phyloP scores from a whole-genome alignment of 208 protist species.

The Trypanosoma mega region DNA sequence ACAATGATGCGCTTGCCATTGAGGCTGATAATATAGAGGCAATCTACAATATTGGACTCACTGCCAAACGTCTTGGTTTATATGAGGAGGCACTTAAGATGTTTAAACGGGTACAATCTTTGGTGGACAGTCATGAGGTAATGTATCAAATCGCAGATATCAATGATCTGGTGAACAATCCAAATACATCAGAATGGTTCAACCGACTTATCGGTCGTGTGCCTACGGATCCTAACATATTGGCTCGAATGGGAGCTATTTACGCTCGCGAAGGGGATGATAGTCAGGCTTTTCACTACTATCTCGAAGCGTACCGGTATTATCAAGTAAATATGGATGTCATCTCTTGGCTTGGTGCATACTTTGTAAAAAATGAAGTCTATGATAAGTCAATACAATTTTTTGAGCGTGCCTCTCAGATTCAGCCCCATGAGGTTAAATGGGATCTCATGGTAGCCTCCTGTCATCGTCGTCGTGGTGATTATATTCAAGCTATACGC shows the following conservation, averaged over 20 bases:
- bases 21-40: slow-evolving; percentile 97
- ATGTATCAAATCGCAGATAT: slow-evolving; percentile 95
- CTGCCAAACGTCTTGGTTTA: slow-evolving; percentile 87
- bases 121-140: slow-evolving; percentile 95
- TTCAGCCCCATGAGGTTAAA: slow-evolving; percentile 95
- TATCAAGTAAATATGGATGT: slow-evolving; percentile 97
- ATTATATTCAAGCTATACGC: slow-evolving; percentile 90
- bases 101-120: slow-evolving; percentile 94
- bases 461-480: slow-evolving; percentile 93
- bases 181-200: slow-evolving; percentile 76
- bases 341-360: slow-evolving; percentile 96
- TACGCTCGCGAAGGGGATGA: slow-evolving; percentile 92
- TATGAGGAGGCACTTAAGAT: slow-evolving; percentile 93
- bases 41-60: slow-evolving; percentile 96
- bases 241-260: slow-evolving; percentile 91
- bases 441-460: slow-evolving; percentile 97
- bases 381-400: slow-evolving; percentile 97
- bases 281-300: slow-evolving; percentile 94
- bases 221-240: slow-evolving; percentile 94
- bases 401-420: slow-evolving; percentile 95
- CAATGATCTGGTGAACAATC: slow-evolving; percentile 83
- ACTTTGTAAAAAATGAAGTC: slow-evolving; percentile 96
- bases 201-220: slow-evolving; percentile 85
- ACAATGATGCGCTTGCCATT: slow-evolving; percentile 93
- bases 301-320: slow-evolving; percentile 95